Conservation (phyloP, 2,329 filamentous ascomycete species). For the Fusarium citri region DNA sequence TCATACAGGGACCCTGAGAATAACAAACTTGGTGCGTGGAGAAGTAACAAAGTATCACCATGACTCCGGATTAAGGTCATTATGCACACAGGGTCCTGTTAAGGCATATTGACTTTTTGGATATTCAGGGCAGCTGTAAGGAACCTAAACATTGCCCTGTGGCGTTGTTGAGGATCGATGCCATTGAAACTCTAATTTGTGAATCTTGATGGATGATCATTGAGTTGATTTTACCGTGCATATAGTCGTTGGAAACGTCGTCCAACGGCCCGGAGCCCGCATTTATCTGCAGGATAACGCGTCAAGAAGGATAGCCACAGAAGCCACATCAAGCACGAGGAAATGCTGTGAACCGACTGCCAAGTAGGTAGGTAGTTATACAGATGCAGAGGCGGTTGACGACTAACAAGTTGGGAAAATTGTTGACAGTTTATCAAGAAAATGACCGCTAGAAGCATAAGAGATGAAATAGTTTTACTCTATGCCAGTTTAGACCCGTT, state of each 20-base stretch:
- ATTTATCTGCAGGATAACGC: slow-evolving; percentile 23
- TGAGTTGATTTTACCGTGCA: slow-evolving; percentile 11
- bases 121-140: slow-evolving; percentile 6
- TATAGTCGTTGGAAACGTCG: slow-evolving; percentile 13
- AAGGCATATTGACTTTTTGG: slow-evolving; percentile 7
- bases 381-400: not conserved
- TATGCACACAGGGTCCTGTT: slow-evolving; percentile 19
- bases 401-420: not conserved
- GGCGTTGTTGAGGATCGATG: slow-evolving; percentile 18
- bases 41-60: slow-evolving; percentile 24
- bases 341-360: not conserved
- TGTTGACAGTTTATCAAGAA: slow-evolving; percentile 7
- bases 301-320: slow-evolving; percentile 24
- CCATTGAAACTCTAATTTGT: slow-evolving; percentile 20
- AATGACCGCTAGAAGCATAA: no score
- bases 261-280: slow-evolving; percentile 17
- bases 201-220: not conserved
- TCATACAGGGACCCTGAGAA: slow-evolving; percentile 35
- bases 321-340: slow-evolving; percentile 24
- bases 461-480: no score
- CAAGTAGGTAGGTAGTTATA: not conserved
- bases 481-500: no score
- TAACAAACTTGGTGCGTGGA: slow-evolving; percentile 17
- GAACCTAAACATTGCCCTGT: slow-evolving; percentile 17
- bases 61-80: not conserved